These are phyloP conservation scores for Colletotrichum euphorbiae DNA, from an alignment of 2,329 filamentous ascomycete genomes.

Conservation along the genomic window DNA sequence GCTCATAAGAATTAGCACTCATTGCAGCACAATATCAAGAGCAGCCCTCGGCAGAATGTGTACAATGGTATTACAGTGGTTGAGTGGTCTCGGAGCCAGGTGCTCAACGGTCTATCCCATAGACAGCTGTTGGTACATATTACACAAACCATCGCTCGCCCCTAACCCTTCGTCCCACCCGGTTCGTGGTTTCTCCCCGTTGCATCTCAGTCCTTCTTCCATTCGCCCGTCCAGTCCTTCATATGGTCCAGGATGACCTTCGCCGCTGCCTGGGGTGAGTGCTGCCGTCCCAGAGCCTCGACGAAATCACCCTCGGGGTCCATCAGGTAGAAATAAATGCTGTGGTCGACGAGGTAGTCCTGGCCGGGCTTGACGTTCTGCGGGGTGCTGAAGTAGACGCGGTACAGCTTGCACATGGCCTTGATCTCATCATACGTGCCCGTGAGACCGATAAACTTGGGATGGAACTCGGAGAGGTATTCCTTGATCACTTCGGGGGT, in stretches of 20 bases:
- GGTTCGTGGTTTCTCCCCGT: background rate
- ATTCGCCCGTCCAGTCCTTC: slow-evolving; percentile 64
- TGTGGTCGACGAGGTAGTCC: slow-evolving; percentile 98
- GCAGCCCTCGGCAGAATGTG: background rate
- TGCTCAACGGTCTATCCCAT: slow-evolving; percentile 35
- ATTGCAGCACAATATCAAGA: background rate
- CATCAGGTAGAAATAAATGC: slow-evolving; percentile 99
- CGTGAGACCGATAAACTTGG: slow-evolving; percentile 86
- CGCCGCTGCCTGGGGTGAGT: slow-evolving; percentile 88
- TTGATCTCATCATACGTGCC: slow-evolving; percentile 96
- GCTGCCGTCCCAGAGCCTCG: slow-evolving; percentile 93
- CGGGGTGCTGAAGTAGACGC: slow-evolving; percentile 97
- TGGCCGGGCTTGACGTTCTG: slow-evolving; percentile 88
- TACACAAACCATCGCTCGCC: slow-evolving; percentile 17
- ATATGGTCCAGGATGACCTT: slow-evolving; percentile 89
- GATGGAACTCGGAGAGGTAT: slow-evolving; percentile 93
- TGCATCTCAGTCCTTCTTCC: slow-evolving; percentile 32
- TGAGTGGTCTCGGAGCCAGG: slow-evolving; percentile 35
- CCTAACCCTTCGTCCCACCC: background rate
- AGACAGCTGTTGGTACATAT: slow-evolving; percentile 37
- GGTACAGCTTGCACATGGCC: slow-evolving; percentile 92
- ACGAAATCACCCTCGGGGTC: slow-evolving; percentile 98
- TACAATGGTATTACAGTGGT: slow-evolving; percentile 34
- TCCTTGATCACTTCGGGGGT: slow-evolving; percentile 84
- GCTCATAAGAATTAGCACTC: background rate